Evolutionary conservation across 306 rosid species (phyloP), one percentile per base, ranked within the genome.

Genomic region (Cicer judaicum): DNA sequence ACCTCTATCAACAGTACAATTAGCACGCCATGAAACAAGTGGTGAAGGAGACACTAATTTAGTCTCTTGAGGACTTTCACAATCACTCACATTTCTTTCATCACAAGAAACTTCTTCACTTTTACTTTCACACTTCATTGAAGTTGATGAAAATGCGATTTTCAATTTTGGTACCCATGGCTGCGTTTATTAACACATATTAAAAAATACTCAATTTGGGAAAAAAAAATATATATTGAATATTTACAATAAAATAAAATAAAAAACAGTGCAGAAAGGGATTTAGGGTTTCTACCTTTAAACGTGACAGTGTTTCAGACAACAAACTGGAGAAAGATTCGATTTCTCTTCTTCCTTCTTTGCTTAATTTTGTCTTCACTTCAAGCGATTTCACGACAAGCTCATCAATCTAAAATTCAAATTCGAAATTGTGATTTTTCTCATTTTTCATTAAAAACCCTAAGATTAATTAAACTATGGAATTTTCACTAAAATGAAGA

Each of bases 21-120:
- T 80, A 34, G 89, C 99, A 62, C 89, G 90, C 99, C 98, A 95
- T 0, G 96, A 92, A 64, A 95, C 99, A 44, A 95, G 96, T 12
- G 99, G 97, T 38, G 99, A 95, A 68, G 96, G 96, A 29, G 99
- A 95, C 39, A 95, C 79, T 63, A 91, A 64, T 59, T 76, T 83
- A 54, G 62, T n/a, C 50, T 85, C 72, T 41, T 80, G 82, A 12
- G 87, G 92, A 82, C 88, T 81, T n/a, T 81, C 84, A 74, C 55
- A 38, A 29, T 77, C 83, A 63, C 19, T 18, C 39, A 36, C 80
- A 43, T 68, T 69, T 29, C 49, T 74, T 63, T 87, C 81, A 39
- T 72, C 82, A 38, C 47, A 46, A 40, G 79, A 52, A 71, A 38
- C 76, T 64, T 73, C 7, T 72, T 78, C 72, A 62, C 40, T 60